Base-by-base conservation (phyloP, 305 asterid genomes). In the Solanum aculeatissimum region DNA sequence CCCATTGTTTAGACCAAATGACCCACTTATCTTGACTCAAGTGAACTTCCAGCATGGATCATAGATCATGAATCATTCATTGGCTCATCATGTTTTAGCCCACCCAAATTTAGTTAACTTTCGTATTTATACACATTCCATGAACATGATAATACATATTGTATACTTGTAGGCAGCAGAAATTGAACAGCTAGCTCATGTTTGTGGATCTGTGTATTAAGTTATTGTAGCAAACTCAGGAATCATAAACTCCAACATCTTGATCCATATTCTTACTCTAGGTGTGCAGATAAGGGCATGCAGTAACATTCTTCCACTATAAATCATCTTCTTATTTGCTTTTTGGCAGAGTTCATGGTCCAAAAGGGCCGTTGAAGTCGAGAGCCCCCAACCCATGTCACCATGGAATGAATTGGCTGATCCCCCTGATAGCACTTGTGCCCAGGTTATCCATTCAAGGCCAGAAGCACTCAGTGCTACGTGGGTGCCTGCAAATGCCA, bases 311-410 rank as follows among this genome's bases (percentile, higher is more conserved):
- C 68, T 38, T 51, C 68, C 51, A 49, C 14, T 29, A 43, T 85
- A 27, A 57, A n/a, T 38, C 54, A 15, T 68, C 60, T 82, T 25
- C 12, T 53, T 63, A 8, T 32, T 84, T 71, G 62, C 68, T 68
- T 63, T 66, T 40, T 51, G 62, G 58, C 88, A 87, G 93, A 87
- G 89, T 89, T 89, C 91, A 62, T 91, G 92, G 91, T 87, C 92
- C 49, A 91, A 86, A 81, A 86, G 89, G 84, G 89, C 88, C 8
- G 49, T 87, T 42, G 93, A 91, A 87, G 88, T 88, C 35, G 90
- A 89, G 55, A 85, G 92, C 88, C 87, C 88, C 27, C 90, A 83
- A 78, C 83, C 85, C 42, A 80, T 85, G 85, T 84, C 91, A 49
- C 89, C 89, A 42, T 88, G 90, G 89, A 87, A 88, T 83, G 89